Evolutionary conservation across 805 yeast genomes (phyloP).

Genomic region (Tetrapisispora namnaoensis): DNA sequence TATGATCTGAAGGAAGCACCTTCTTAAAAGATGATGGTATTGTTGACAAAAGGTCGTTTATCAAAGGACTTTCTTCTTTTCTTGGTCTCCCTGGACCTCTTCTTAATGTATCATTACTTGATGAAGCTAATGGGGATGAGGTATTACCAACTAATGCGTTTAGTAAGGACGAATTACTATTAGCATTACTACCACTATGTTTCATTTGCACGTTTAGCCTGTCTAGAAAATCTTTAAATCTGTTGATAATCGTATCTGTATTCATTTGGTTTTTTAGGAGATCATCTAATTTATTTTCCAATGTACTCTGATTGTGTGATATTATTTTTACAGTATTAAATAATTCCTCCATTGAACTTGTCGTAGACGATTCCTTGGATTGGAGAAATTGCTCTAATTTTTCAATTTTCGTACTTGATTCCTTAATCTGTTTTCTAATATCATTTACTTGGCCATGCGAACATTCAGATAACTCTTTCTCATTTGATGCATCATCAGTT

Average conservation of each 20-base stretch:
- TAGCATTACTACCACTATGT: not conserved
- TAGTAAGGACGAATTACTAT: not conserved
- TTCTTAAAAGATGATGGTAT: conserved; percentile 10
- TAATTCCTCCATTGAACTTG: conserved; percentile 16
- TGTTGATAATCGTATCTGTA: conserved; percentile 28
- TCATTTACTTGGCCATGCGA: conserved; percentile 28
- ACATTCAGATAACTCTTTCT: conserved; percentile 30
- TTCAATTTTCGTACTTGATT: conserved; percentile 5
- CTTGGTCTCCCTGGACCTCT: conserved; percentile 31
- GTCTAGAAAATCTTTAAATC: conserved; percentile 8
- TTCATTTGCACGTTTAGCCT: not conserved
- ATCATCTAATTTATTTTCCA: conserved; percentile 30
- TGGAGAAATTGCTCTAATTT: conserved; percentile 13
- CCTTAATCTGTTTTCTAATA: conserved; percentile 1
- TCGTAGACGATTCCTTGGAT: conserved; percentile 11
- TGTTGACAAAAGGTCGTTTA: conserved; percentile 1
- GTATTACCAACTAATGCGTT: not conserved
- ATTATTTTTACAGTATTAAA: conserved; percentile 22
- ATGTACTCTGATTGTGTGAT: conserved; percentile 26
- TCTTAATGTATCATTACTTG: conserved; percentile 3
- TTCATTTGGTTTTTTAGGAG: conserved; percentile 28
- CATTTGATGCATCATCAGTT: not conserved
- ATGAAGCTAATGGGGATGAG: not conserved
- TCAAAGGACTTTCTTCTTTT: conserved; percentile 13
- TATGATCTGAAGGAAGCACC: conserved; percentile 22